Base-by-base conservation (phyloP, 2,329 filamentous ascomycete species). In the Fusarium pininemorale region DNA sequence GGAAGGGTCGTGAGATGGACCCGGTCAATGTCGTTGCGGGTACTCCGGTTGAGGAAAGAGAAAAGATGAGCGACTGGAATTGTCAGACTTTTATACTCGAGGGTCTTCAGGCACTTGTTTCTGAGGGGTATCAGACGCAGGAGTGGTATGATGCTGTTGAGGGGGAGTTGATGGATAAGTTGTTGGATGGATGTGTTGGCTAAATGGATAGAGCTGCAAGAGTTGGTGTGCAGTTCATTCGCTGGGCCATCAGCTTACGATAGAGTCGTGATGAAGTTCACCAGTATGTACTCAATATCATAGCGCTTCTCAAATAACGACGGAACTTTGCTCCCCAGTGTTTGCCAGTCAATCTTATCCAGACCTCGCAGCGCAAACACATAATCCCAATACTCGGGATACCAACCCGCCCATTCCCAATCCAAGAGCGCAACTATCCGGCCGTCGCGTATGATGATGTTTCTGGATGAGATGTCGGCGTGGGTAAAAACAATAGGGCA, bases 401-500 rank as follows among this genome's bases (percentile, higher is more conserved):
- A 76, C 72, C 72, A 69, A 0, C 67, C 72, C 2, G 63, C 44
- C 8, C 5, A 66, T n/a, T 69, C 72, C 72, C 65, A 75, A 14
- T 75, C 72, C 5, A 75, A 2, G 2, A 72, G 11, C 1, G 64
- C 66, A 1, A 66, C 69, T 8, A 72, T 64, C 6, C 41, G 44
- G 6, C 67, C 63, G 11, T 64, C 65, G n/a, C 67, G 61, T 16
- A 75, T 51, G 1, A 72, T n/a, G n/a, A 75, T 66, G 5, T 76
- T 73, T n/a, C 70, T 57, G 1, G 60, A 45, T 4, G 65, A 65
- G 42, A 75, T 62, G 3, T 76, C 73, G 0, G 60, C 59, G n/a
- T 76, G 62, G 0, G 69, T 73, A 5, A 75, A 76, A 0, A 75
- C 69, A 3, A 79, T 75, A 7, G 71, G 60, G 30, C 63, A 69